phyloP scores from a whole-genome alignment of 495 filamentous ascomycete genomes.

The Penicillium alfredii region DNA sequence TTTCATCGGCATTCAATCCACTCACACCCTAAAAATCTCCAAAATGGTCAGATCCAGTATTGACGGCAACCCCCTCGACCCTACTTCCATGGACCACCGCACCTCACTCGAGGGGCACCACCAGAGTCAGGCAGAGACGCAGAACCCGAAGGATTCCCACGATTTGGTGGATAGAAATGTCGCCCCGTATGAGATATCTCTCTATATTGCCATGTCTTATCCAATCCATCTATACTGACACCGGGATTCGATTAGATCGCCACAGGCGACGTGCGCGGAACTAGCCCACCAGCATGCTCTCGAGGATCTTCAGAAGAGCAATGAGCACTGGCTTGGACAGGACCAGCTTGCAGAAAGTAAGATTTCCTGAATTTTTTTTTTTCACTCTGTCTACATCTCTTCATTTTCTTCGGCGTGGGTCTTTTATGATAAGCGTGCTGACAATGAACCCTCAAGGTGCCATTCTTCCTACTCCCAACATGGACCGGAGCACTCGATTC shows the following conservation, averaged over 20 bases:
- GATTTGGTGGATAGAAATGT: slow-evolving; percentile 15
- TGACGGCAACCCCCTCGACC: slow-evolving; percentile 18
- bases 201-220: too few relatives aligned
- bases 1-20: too few relatives aligned
- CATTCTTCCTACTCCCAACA: too few relatives aligned
- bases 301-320: slow-evolving; percentile 20
- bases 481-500: too few relatives aligned
- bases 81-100: slow-evolving; percentile 12
- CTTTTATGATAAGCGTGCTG: too few relatives aligned
- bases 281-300: slow-evolving; percentile 25
- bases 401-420: too few relatives aligned
- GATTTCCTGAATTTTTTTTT: too few relatives aligned
- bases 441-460: too few relatives aligned
- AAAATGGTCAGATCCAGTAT: slow-evolving; percentile 18
- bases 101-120: slow-evolving; percentile 7
- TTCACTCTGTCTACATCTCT: too few relatives aligned
- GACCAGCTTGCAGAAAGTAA: slow-evolving; percentile 9
- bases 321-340: slow-evolving; percentile 12
- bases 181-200: slow-evolving; percentile 15
- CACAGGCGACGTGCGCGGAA: slow-evolving; percentile 17
- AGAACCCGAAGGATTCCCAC: slow-evolving; percentile 9
- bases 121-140: background rate
- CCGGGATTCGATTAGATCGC: slow-evolving; percentile 9
- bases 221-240: background rate
- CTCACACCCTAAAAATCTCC: too few relatives aligned